Base-by-base conservation (phyloP, 179 eudicot species). In the Actinidia arguta region DNA sequence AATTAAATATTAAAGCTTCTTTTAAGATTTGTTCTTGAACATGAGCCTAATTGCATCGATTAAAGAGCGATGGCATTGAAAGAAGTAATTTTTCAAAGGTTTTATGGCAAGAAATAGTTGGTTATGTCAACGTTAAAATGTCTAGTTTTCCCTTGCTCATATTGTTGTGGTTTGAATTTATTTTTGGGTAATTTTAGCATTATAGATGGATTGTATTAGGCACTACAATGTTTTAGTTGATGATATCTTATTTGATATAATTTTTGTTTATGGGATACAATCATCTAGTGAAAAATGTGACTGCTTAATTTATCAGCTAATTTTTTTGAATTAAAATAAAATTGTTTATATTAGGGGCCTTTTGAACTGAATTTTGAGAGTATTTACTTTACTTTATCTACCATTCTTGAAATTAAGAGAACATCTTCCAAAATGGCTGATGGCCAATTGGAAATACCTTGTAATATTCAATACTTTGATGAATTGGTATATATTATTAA, bases 241-340 rank as follows among this genome's bases (percentile, higher is more conserved):
- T 54, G 42, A 56, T n/a, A 61, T 39, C 56, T 52, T 4, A 80
- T 73, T 24, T 75, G 48, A 75, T 55, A 68, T 39, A 36, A 39
- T 68, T n/a, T 6, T 36, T 8, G 0, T 39, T 36, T 68, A 8
- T 64, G 25, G 42, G 17, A 24, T 64, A 9, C 9, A 24, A 31
- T 68, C 3, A 8, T 16, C 39, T 73, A 13, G 16, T 25, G 58
- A 22, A 11, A 24, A 48, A 36, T 27, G 46, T 7, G 64, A 51
- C 5, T 50, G 39, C 25, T 24, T 22, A 48, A 24, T 10, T 48
- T 27, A 24, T 6, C 47, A 14, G 46, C 24, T 74, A 52, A 27
- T 18, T n/a, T 55, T 75, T 72, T 12, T 31, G 18, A 50, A 22
- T 25, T 39, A 12, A 13, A 25, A 3, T 31, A 17, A 17, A 10